phyloP scores from a whole-genome alignment of 495 filamentous ascomycete genomes.

The Symbiotaphrina buchneri region DNA sequence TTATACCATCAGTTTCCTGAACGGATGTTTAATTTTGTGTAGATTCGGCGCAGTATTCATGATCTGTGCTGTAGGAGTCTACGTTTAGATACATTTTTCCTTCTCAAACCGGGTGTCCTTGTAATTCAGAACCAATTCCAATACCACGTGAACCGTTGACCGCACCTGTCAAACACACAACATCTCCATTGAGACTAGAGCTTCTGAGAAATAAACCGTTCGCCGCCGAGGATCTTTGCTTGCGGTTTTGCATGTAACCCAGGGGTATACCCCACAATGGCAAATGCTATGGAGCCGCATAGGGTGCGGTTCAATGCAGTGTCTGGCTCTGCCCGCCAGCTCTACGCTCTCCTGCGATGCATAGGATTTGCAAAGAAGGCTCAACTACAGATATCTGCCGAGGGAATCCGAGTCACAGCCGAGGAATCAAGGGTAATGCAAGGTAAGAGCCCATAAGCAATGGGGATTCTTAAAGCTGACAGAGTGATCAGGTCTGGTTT shows the following conservation, averaged over 20 bases:
- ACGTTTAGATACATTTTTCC: conserved; percentile 42
- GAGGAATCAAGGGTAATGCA: conserved; percentile 75
- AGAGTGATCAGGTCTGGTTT: conserved; percentile 35
- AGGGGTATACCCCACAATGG: too few relatives aligned
- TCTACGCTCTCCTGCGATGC: conserved; percentile 77
- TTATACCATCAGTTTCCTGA: too few relatives aligned
- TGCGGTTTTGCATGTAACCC: conserved; percentile 3
- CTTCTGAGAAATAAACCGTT: too few relatives aligned
- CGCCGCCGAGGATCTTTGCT: conserved; percentile 6
- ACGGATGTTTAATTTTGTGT: conserved; percentile 2
- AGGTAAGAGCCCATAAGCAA: conserved; percentile 21
- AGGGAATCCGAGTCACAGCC: conserved; percentile 67
- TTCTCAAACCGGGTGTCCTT: too few relatives aligned
- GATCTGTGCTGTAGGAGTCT: conserved; percentile 96
- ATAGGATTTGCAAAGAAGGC: conserved; percentile 63
- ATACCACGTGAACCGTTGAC: too few relatives aligned
- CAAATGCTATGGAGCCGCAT: too few relatives aligned
- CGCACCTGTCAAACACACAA: too few relatives aligned
- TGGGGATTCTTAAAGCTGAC: neutral
- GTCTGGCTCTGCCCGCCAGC: conserved; percentile 64
- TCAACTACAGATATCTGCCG: conserved; percentile 59
- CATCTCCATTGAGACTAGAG: too few relatives aligned
- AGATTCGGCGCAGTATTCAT: conserved; percentile 93
- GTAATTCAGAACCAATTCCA: too few relatives aligned
- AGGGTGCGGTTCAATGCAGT: conserved; percentile 72